These are phyloP conservation scores for Sphagnum tenellum DNA, from an alignment of 225 moss, liverwort and hornwort genomes.

Conservation along the genomic window DNA sequence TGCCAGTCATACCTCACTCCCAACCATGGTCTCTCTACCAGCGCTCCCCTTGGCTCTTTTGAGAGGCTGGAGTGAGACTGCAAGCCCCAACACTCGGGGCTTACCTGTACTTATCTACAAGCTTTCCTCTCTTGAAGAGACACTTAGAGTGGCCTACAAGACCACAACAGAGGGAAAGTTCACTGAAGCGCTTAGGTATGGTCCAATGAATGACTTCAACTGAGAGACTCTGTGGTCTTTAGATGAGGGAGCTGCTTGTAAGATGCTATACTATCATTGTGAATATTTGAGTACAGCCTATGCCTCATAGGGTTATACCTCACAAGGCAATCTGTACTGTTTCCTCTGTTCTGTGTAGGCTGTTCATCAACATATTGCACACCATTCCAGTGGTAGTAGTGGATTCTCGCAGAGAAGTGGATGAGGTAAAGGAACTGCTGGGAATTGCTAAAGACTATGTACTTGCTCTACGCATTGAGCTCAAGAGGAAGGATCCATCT, in stretches of 20 bases:
- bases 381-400: constrained; percentile 82
- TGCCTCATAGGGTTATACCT: no score
- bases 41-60: constrained; percentile 61
- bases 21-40: constrained; percentile 63
- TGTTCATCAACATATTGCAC: constrained; percentile 77
- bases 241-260: no score
- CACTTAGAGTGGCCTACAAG: constrained; percentile 66
- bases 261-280: no score
- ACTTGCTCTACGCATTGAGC: constrained; percentile 72
- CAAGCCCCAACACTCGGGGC: constrained; percentile 58
- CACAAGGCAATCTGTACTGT: no score
- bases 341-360: constrained; percentile 10
- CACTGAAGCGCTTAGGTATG: constrained; percentile 57
- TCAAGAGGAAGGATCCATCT: constrained; percentile 68
- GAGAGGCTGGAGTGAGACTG: constrained; percentile 71
- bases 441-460: constrained; percentile 85
- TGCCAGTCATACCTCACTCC: constrained; percentile 68
- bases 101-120: constrained; percentile 70
- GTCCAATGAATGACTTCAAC: no score
- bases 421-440: constrained; percentile 94
- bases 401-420: constrained; percentile 84
- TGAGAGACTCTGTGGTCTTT: no score
- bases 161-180: constrained; percentile 73
- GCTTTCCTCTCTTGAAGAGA: constrained; percentile 71
- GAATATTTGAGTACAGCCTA: no score